Conservation (phyloP, 257 asterid species). For the Lycium ferocissimum region DNA sequence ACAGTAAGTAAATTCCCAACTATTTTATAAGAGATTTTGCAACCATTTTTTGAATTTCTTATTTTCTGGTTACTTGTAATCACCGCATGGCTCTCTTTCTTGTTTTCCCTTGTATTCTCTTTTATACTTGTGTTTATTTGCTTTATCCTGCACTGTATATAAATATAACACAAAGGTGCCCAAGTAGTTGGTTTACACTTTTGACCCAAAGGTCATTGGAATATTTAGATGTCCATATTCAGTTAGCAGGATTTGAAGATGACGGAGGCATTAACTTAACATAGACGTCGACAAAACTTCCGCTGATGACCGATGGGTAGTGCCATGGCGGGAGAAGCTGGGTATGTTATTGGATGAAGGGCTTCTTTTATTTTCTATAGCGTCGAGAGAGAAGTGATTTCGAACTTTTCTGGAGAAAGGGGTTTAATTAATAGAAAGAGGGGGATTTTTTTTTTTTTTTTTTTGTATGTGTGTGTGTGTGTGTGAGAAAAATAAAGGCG, state of each 20-base stretch:
- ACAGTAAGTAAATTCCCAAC: constrained; percentile 57
- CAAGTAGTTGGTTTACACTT: neutral
- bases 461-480: too few relatives aligned
- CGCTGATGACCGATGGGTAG: too few relatives aligned
- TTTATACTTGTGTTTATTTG: neutral
- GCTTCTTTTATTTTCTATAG: too few relatives aligned
- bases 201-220: constrained; percentile 1
- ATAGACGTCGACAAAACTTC: neutral
- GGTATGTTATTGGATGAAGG: neutral
- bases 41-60: constrained; percentile 28
- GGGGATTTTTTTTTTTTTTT: too few relatives aligned
- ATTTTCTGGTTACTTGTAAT: constrained; percentile 26
- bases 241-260: neutral
- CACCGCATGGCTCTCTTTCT: neutral
- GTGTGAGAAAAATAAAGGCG: too few relatives aligned
- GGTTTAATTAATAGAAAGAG: too few relatives aligned
- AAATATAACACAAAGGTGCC: neutral
- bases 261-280: neutral
- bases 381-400: too few relatives aligned
- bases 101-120: neutral
- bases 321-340: too few relatives aligned
- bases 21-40: constrained; percentile 11
- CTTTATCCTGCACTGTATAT: constrained; percentile 5
- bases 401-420: too few relatives aligned
- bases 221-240: neutral